Conservation (phyloP, 768 basidiomycete genomes). For the Termitomyces sp. region DNA sequence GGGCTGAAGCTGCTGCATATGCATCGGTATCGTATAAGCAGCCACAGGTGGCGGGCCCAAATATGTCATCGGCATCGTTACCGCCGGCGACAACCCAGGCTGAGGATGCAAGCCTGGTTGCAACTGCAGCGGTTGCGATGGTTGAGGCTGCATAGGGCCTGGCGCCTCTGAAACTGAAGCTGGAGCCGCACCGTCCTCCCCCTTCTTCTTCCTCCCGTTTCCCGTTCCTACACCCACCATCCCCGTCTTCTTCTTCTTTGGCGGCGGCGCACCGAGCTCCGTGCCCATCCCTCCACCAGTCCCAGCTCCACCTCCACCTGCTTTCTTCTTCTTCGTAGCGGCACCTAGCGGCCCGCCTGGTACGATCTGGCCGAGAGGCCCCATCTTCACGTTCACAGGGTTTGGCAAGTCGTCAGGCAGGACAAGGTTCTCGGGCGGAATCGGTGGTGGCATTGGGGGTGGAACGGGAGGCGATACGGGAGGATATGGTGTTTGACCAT, state of each 20-base stretch:
- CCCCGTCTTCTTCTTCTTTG: slow-evolving; percentile 42
- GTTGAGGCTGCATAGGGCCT: slow-evolving; percentile 5
- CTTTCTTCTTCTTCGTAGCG: slow-evolving; percentile 60
- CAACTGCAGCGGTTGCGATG: background rate
- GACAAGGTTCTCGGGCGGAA: slow-evolving; percentile 23
- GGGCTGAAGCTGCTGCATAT: slow-evolving; percentile 8
- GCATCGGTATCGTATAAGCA: slow-evolving; percentile 8
- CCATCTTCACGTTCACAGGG: slow-evolving; percentile 63
- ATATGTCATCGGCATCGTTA: slow-evolving; percentile 7
- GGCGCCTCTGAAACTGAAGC: background rate
- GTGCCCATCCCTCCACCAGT: slow-evolving; percentile 20
- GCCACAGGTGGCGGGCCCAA: slow-evolving; percentile 8
- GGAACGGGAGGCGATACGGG: background rate
- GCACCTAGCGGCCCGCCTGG: slow-evolving; percentile 42
- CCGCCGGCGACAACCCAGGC: slow-evolving; percentile 1
- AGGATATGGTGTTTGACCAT: background rate
- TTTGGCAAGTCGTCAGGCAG: slow-evolving; percentile 66
- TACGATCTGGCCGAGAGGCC: slow-evolving; percentile 74
- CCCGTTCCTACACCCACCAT: slow-evolving; percentile 37
- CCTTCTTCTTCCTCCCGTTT: slow-evolving; percentile 47
- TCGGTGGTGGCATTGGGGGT: slow-evolving; percentile 11
- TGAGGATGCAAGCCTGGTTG: slow-evolving; percentile 1
- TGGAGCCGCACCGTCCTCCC: slow-evolving; percentile 9
- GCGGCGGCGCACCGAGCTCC: slow-evolving; percentile 19
- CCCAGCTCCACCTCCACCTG: slow-evolving; percentile 18